phyloP scores from a whole-genome alignment of 1,139 yeast genomes.

The Tardiomyces digboiensis region DNA sequence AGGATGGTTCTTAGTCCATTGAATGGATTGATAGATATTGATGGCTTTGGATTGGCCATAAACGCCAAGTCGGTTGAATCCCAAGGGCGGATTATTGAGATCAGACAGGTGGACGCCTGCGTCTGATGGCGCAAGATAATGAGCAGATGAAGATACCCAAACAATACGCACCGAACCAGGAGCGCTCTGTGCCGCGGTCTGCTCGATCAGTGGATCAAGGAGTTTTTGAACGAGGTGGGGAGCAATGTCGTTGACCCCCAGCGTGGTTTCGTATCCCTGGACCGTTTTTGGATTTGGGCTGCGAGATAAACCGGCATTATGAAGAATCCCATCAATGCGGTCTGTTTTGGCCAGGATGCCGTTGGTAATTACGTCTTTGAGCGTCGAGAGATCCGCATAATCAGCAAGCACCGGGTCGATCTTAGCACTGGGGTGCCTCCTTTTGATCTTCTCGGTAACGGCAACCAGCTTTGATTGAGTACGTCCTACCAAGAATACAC shows the following conservation, averaged over 20 bases:
- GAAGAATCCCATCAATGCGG: conserved; percentile 42
- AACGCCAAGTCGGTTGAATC: conserved; percentile 9
- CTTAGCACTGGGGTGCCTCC: conserved; percentile 8
- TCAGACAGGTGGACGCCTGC: conserved; percentile 20
- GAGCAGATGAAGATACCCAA: conserved; percentile 61
- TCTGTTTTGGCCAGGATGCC: conserved; percentile 29
- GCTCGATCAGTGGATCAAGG: conserved; percentile 44
- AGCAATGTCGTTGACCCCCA: conserved; percentile 66
- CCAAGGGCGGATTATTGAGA: conserved; percentile 9
- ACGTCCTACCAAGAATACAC: conserved; percentile 23
- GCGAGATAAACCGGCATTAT: conserved; percentile 64
- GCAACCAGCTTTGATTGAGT: conserved; percentile 14
- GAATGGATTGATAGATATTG: conserved; percentile 30
- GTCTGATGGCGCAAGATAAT: conserved; percentile 21
- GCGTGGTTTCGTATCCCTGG: conserved; percentile 65
- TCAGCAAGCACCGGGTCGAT: conserved; percentile 20
- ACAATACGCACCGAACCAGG: conserved; percentile 42
- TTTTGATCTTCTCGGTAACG: conserved; percentile 5
- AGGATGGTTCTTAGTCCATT: conserved; percentile 32
- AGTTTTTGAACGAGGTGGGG: conserved; percentile 60
- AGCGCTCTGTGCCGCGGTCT: conserved; percentile 23
- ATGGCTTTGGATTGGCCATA: conserved; percentile 23
- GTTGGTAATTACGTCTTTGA: conserved; percentile 25
- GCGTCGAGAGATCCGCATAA: conserved; percentile 16
- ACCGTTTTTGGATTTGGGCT: conserved; percentile 36